phyloP scores from a whole-genome alignment of 2,329 filamentous ascomycete species.

The Trichoderma simmonsii region DNA sequence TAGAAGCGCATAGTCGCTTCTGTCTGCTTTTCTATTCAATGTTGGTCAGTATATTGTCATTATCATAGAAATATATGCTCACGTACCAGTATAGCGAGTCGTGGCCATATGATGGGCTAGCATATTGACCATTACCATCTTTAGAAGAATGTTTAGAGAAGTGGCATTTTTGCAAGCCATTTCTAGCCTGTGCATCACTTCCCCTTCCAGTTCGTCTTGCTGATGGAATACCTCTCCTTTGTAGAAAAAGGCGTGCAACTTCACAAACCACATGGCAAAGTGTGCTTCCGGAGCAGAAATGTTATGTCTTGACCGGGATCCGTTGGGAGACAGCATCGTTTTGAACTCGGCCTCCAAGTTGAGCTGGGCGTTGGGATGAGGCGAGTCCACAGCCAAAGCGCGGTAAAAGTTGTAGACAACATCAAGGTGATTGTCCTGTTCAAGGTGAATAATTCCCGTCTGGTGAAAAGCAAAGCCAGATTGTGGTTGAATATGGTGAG shows the following conservation, averaged over 20 bases:
- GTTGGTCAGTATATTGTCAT: neutral
- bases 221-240: constrained; percentile 64
- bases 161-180: constrained; percentile 68
- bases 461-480: constrained; percentile 87
- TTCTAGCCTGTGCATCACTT: constrained; percentile 75
- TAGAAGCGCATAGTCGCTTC: constrained; percentile 46
- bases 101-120: constrained; percentile 72
- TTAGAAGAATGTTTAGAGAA: constrained; percentile 64
- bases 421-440: constrained; percentile 74
- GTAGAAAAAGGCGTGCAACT: constrained; percentile 81
- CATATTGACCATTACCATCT: constrained; percentile 82
- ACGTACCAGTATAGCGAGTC: constrained; percentile 33
- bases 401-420: constrained; percentile 89
- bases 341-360: constrained; percentile 81
- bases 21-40: constrained; percentile 44
- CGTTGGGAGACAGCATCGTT: constrained; percentile 42
- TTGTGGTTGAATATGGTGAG: constrained; percentile 71
- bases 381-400: constrained; percentile 69
- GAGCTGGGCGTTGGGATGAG: constrained; percentile 67
- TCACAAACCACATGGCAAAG: constrained; percentile 77
- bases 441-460: constrained; percentile 78
- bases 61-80: neutral
- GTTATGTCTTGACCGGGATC: constrained; percentile 33
- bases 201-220: constrained; percentile 78
- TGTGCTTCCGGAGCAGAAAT: constrained; percentile 57